Evolutionary conservation across 176 grass and related monocot genomes (phyloP).

Genomic region (Poa annua): DNA sequence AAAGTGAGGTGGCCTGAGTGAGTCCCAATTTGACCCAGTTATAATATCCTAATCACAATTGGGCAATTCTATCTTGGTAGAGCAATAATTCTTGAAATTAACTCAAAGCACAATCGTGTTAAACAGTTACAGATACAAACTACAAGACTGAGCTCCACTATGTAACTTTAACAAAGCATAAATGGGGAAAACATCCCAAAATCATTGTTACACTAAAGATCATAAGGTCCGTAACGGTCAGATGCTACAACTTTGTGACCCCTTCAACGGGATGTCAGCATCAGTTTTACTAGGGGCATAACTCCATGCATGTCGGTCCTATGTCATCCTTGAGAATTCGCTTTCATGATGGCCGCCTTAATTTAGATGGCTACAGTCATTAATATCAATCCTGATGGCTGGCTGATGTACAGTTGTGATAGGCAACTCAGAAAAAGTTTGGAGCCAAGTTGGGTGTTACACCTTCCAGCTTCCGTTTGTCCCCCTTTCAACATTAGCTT

Average conservation of each 20-base stretch:
- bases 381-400: slow-evolving; percentile 25
- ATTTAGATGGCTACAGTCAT: slow-evolving; percentile 11
- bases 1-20: no score
- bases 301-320: background rate
- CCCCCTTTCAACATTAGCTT: slow-evolving; percentile 47
- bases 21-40: no score
- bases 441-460: slow-evolving; percentile 9
- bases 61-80: background rate
- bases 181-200: background rate
- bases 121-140: slow-evolving; percentile 6
- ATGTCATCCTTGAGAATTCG: background rate
- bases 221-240: background rate
- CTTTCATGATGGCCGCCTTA: background rate
- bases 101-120: background rate
- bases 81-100: background rate
- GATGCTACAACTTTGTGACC: background rate
- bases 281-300: slow-evolving; percentile 6
- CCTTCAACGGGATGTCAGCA: slow-evolving; percentile 31
- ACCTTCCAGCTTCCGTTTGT: slow-evolving; percentile 26
- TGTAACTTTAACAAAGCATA: background rate
- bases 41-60: background rate
- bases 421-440: background rate
- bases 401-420: slow-evolving; percentile 8
- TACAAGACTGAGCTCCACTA: background rate
- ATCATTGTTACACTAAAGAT: background rate